These are phyloP conservation scores for Pisolithus albus DNA, from an alignment of 768 basidiomycete genomes.

Conservation along the genomic window DNA sequence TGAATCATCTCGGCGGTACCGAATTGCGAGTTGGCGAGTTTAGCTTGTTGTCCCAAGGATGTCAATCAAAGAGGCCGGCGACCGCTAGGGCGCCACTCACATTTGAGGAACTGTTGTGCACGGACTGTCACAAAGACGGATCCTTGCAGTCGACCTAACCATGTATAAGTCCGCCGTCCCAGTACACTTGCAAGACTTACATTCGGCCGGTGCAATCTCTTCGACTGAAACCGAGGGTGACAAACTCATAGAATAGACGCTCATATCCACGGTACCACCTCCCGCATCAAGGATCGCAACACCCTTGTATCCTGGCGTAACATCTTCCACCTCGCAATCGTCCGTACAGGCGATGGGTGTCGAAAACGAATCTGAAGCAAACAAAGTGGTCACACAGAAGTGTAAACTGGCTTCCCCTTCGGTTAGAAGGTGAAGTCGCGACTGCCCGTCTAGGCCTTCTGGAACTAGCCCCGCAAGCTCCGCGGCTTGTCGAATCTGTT, in stretches of 20 bases:
- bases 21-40: conserved; percentile 24
- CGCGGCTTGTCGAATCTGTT: conserved; percentile 22
- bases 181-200: conserved; percentile 6
- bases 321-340: background rate
- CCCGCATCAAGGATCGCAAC: conserved; percentile 44
- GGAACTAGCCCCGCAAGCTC: conserved; percentile 19
- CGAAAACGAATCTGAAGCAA: conserved; percentile 26
- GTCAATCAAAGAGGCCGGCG: background rate
- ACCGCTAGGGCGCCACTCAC: conserved; percentile 10
- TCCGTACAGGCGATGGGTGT: conserved; percentile 1
- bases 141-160: conserved; percentile 32
- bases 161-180: background rate
- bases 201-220: conserved; percentile 30
- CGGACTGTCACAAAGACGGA: conserved; percentile 30
- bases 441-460: conserved; percentile 3
- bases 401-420: conserved; percentile 24
- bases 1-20: conserved; percentile 24
- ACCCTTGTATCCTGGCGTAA: conserved; percentile 25
- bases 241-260: conserved; percentile 27
- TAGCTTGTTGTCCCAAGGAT: conserved; percentile 10
- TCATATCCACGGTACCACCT: conserved; percentile 34
- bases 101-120: conserved; percentile 20
- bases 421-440: conserved; percentile 20
- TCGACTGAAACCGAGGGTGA: conserved; percentile 21
- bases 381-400: conserved; percentile 37